Evolutionary conservation across 345 rosid species (phyloP), one percentile per base, ranked within the genome.

Genomic region (Lumnitzera littorea): DNA sequence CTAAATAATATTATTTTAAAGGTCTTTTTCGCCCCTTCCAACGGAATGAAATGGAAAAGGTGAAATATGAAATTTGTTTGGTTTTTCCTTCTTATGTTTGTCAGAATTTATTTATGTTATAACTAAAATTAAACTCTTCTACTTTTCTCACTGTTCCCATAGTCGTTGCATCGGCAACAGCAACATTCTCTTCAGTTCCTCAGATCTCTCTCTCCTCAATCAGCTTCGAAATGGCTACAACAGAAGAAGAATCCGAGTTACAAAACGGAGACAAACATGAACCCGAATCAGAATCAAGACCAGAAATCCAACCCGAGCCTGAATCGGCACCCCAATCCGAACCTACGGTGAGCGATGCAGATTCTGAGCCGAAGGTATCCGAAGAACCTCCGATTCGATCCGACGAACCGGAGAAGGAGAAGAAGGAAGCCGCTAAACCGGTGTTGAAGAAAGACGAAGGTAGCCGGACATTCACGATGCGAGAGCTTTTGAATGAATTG

Each of bases 381-480:
- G 66, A 31, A 52, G 76, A 75, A 68, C 8, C 29, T 8, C 51
- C 17, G 63, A 53, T 66, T 53, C 57, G 5, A 59, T 17, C 64
- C 58, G 47, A 24, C 31, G 64, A 60, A 23, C 31, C 58, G 6
- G 56, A n/a, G 56, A 23, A 41, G 20, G 57, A 13, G 15, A 51
- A 55, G 57, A 76, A 64, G 41, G 72, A 65, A 53, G 57, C 52
- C 11, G 55, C 72, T 50, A 67, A 53, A 9, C 69, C 74, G 52
- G 74, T 65, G 63, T 74, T 76, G 14, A 67, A 66, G 55, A 87
- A 78, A 43, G 85, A 78, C 51, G 80, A 84, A 62, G 96, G 88
- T 0, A 84, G 60, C 73, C 80, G 84, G 54, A 79, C 96, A 8
- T 89, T 92, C 76, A 89, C 98, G 25, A 87, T 87, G 96, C 77